Conservation (phyloP, 1,139 yeast species). For the Lodderomyces orthopsilosis region DNA sequence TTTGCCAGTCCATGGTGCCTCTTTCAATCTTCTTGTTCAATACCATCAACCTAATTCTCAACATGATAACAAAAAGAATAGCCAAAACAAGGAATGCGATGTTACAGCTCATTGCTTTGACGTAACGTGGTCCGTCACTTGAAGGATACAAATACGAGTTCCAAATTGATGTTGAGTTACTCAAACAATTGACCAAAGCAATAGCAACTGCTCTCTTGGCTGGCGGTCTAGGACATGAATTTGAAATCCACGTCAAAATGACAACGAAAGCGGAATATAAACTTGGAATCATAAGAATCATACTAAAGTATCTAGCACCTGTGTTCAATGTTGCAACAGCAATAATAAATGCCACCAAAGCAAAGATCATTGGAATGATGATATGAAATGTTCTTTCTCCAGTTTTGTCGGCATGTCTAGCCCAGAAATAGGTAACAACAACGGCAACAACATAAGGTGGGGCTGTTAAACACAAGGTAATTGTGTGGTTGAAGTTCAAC, state of each 20-base stretch:
- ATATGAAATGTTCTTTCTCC: constrained; percentile 59
- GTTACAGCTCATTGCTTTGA: constrained; percentile 47
- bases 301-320: constrained; percentile 59
- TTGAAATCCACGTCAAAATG: constrained; percentile 56
- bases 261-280: constrained; percentile 56
- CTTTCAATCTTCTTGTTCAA: constrained; percentile 43
- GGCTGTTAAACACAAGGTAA: constrained; percentile 55
- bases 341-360: constrained; percentile 51
- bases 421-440: constrained; percentile 50
- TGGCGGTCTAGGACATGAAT: constrained; percentile 52
- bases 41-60: constrained; percentile 36
- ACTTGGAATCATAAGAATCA: constrained; percentile 61
- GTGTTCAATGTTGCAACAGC: constrained; percentile 54
- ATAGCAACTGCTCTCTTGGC: constrained; percentile 52
- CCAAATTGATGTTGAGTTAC: constrained; percentile 55
- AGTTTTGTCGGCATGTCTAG: constrained; percentile 55
- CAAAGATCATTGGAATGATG: constrained; percentile 39
- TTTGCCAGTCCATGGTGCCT: constrained; percentile 53
- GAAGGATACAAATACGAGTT: constrained; percentile 48
- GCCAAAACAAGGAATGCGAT: constrained; percentile 45
- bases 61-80: constrained; percentile 35
- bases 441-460: constrained; percentile 61
- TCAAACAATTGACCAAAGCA: constrained; percentile 50
- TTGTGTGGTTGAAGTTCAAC: constrained; percentile 45
- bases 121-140: constrained; percentile 41